Evolutionary conservation across 2,329 filamentous ascomycete genomes (phyloP).

Genomic region (Dothistroma septosporum): DNA sequence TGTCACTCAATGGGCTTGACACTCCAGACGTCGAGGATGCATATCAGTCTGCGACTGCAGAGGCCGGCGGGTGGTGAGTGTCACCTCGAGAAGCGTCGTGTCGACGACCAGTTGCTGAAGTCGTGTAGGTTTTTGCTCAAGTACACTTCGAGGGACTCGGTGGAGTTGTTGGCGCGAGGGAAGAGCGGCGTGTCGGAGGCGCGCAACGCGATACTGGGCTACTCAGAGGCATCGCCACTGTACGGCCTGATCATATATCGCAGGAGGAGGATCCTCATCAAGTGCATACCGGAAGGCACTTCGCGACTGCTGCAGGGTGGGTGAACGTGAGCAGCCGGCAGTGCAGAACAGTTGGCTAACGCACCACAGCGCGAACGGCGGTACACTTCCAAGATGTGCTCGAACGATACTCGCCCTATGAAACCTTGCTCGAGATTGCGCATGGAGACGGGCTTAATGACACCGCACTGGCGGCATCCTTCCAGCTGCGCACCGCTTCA

Average conservation of each 20-base stretch:
- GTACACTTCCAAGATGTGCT: constrained; percentile 61
- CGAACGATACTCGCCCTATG: constrained; percentile 75
- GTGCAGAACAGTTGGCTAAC: background rate
- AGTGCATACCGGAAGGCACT: constrained; percentile 85
- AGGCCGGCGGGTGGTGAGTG: constrained; percentile 90
- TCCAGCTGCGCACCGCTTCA: constrained; percentile 78
- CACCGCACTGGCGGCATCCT: constrained; percentile 79
- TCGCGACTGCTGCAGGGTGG: constrained; percentile 89
- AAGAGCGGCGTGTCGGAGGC: constrained; percentile 80
- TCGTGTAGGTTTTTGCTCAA: constrained; percentile 81
- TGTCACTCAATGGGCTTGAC: constrained; percentile 97
- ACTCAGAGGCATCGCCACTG: constrained; percentile 79
- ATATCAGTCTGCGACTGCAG: constrained; percentile 71
- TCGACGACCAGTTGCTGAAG: constrained; percentile 10
- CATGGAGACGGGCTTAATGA: constrained; percentile 77
- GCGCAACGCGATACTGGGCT: constrained; percentile 69
- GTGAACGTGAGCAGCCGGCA: constrained; percentile 27
- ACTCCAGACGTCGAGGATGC: constrained; percentile 75
- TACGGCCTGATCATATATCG: constrained; percentile 91
- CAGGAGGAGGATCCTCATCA: constrained; percentile 83
- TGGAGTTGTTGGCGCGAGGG: constrained; percentile 72
- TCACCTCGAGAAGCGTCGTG: background rate
- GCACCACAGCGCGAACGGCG: constrained; percentile 67
- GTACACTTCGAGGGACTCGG: constrained; percentile 82
- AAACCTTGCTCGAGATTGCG: constrained; percentile 75